Base-by-base conservation (phyloP, 805 yeast species). In the Saturnispora ahearnii region DNA sequence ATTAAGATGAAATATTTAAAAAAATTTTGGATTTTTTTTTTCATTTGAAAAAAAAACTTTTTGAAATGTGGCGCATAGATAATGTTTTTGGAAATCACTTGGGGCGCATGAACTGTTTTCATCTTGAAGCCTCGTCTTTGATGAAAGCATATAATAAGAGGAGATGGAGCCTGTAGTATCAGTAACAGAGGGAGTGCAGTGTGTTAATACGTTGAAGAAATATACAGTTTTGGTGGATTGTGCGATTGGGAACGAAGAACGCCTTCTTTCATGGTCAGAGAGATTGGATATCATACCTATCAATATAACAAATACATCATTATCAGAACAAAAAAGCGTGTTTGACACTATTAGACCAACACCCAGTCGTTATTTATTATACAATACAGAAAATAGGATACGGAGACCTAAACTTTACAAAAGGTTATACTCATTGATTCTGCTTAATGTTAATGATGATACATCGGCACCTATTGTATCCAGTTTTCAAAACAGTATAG, bases 281-380 rank as follows among this genome's bases (percentile, higher is more conserved):
- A 32, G 33, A 5, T 4, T 12, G 32, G 31, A 33, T 9, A 22
- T 46, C 9, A 18, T 26, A 6, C 41, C 50, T 5, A 33, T 47
- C 15, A 37, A 47, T 18, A 26, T 47, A 15, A 40, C 45, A 1
- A 34, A 28, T n/a, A 26, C 38, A 5, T 18, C 18, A 11, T 9
- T 47, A 26, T 36, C 15, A 10, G 41, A 47, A 28, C 50, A 47
- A n/a, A 36, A 47, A 33, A 40, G 34, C 12, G 21, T 47, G 11
- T 47, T 32, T n/a, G 26, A 42, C 22, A 41, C 45, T 5, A 42
- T 47, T 18, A 8, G 26, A 24, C 32, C 36, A 26, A 18, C 12
- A 13, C 49, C 49, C n/a, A 31, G 24, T 12, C 10, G n/a, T 8
- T 46, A 46, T 26, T 12, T 46, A 7, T 24, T 46, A 13, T 46